Base-by-base conservation (phyloP, 1,139 yeast species). In the Suhomyces coccinellae region DNA sequence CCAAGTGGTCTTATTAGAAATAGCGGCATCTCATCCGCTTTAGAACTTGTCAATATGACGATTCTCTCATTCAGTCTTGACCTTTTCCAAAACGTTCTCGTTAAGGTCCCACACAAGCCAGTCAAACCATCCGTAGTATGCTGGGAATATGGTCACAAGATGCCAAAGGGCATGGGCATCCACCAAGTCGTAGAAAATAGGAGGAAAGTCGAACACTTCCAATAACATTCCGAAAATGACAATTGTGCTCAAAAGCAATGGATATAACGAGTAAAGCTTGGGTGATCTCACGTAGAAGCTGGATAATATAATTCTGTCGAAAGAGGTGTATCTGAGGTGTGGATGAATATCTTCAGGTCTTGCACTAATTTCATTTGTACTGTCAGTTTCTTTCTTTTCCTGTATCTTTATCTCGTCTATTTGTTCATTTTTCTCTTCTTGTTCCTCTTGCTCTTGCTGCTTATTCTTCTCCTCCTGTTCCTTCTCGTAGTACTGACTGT, bases 131-230 rank as follows among this genome's bases (percentile, higher is more conserved):
- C 79, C 78, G 52, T 57, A 63, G 40, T 58, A 61, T 3, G 67
- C 73, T 36, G 95, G 93, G 57, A 85, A 61, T 3, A 87, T 83
- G 0, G 95, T 87, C 14, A 83, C 82, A 44, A 83, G 70, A 63
- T 91, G 99, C 98, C 98, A 91, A 47, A 91, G 67, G 1, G 97
- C 83, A 64, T 93, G 99, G 0, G 99, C 97, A 66, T 93, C 99
- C 1, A 93, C 63, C 45, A 86, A 74, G 52, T 79, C 84, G 43
- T 62, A 69, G 46, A 81, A 64, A 3, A 73, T 41, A 3, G 93
- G 96, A 6, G 96, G 80, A 60, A 91, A 93, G 64, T 93, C 99
- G 63, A 90, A 86, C 32, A 93, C 69, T 61, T 93, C 99, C 52
- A 91, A 77, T 13, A 85, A 74, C 95, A 90, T 88, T 2, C 97